Percentiles rank a stretch among this genome's conserved stretches.
These are phyloP conservation scores for Agroathelia rolfsii DNA, from an alignment of 1,284 basidiomycete genomes.

Conservation along the genomic window DNA sequence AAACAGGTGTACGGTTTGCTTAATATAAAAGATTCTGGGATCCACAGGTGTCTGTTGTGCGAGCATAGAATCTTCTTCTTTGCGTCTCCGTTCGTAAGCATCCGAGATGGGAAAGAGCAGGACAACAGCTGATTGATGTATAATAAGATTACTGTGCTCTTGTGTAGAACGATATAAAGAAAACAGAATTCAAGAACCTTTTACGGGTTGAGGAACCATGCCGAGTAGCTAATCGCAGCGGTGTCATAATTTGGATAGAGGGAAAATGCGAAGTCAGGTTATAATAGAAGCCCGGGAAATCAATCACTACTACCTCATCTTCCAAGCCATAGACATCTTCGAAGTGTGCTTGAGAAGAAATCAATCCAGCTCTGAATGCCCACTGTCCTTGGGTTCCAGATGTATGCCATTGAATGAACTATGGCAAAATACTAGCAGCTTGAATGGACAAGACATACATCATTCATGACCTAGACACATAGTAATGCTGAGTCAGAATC, in stretches of 20 bases:
- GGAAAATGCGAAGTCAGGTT: too few relatives aligned
- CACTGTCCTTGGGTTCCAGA: slow-evolving; percentile 39
- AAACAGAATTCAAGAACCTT: too few relatives aligned
- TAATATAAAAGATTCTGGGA: slow-evolving; percentile 61
- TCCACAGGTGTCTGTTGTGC: slow-evolving; percentile 41
- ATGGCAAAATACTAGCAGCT: slow-evolving; percentile 6
- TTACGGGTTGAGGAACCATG: slow-evolving; percentile 62
- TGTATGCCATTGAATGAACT: slow-evolving; percentile 5
- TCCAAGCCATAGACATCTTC: slow-evolving; percentile 80
- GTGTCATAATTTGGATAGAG: not conserved
- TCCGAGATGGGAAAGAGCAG: slow-evolving; percentile 72
- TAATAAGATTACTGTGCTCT: too few relatives aligned
- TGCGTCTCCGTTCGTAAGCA: slow-evolving; percentile 37
- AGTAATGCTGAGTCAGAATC: slow-evolving; percentile 2
- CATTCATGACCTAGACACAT: slow-evolving; percentile 38
- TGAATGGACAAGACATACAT: slow-evolving; percentile 22
- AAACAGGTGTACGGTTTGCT: slow-evolving; percentile 50
- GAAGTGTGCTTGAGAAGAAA: slow-evolving; percentile 49
- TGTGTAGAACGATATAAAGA: too few relatives aligned
- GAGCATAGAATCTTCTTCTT: slow-evolving; percentile 48
- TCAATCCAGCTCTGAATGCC: slow-evolving; percentile 67
- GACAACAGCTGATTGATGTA: too few relatives aligned
- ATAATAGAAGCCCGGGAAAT: too few relatives aligned
- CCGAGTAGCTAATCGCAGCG: slow-evolving; percentile 43
- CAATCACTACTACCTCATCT: slow-evolving; percentile 51